Conservation (phyloP, 1,139 yeast genomes). For the Debaryomyces robertsiae region DNA sequence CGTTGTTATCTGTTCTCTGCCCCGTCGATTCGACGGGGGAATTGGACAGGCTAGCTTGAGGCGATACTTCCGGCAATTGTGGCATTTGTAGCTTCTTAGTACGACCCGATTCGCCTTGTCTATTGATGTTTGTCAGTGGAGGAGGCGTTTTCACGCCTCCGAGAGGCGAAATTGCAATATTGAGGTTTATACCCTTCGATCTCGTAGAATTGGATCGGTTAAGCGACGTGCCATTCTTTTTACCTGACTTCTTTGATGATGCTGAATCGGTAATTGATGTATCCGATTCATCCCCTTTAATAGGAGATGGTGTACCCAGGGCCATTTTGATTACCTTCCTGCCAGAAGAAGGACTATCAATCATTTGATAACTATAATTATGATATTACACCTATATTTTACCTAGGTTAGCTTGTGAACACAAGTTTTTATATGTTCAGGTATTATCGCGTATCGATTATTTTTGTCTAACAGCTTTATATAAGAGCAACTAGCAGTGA, state of each 20-base stretch:
- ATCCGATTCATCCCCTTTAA: slow-evolving; percentile 2
- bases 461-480: not conserved
- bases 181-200: slow-evolving; percentile 33
- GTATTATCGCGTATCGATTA: not conserved
- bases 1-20: slow-evolving; percentile 27
- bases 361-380: not conserved
- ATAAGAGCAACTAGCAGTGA: no score
- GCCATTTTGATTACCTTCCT: not conserved
- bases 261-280: not conserved
- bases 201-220: slow-evolving; percentile 15
- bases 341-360: slow-evolving; percentile 2
- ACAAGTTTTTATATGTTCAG: no score
- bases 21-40: slow-evolving; percentile 11
- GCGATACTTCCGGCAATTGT: slow-evolving; percentile 14
- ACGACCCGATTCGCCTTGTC: slow-evolving; percentile 1
- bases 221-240: slow-evolving; percentile 1
- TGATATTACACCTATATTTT: not conserved
- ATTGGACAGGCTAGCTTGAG: slow-evolving; percentile 7
- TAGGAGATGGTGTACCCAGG: slow-evolving; percentile 14
- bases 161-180: slow-evolving; percentile 35
- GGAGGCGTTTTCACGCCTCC: slow-evolving; percentile 6
- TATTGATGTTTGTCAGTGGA: slow-evolving; percentile 1
- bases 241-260: slow-evolving; percentile 5
- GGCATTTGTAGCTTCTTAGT: slow-evolving; percentile 9
- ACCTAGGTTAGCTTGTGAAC: no score